Percentiles rank a stretch among this genome's conserved stretches.
phyloP scores from a whole-genome alignment of 345 rosid species.

The Carallia brachiata region DNA sequence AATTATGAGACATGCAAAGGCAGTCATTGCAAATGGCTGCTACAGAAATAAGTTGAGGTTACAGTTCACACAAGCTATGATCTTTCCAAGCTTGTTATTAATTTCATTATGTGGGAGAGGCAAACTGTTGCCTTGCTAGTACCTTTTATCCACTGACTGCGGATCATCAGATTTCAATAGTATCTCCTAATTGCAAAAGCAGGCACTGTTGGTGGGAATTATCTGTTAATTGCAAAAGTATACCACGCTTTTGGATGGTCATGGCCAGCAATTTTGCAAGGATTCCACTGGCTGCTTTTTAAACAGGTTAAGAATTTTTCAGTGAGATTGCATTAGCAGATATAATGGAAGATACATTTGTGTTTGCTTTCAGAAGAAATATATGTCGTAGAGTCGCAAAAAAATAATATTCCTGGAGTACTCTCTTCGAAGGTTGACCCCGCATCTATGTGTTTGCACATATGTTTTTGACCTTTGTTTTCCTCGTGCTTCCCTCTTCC shows the following conservation, averaged over 20 bases:
- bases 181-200: too few species aligned
- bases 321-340: too few species aligned
- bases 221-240: not conserved
- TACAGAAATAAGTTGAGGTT: not conserved
- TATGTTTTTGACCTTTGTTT: not conserved
- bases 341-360: too few species aligned
- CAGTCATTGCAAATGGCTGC: too few species aligned
- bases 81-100: not conserved
- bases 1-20: not conserved
- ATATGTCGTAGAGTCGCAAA: too few species aligned
- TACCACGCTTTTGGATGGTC: not conserved
- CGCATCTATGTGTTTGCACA: not conserved
- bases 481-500: conserved; percentile 6
- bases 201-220: too few species aligned
- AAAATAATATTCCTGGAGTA: not conserved
- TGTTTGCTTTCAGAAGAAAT: too few species aligned
- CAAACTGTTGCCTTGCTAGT: not conserved
- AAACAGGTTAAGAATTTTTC: not conserved
- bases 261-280: not conserved
- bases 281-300: not conserved
- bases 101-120: not conserved
- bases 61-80: not conserved
- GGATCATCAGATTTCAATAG: too few species aligned
- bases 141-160: not conserved
- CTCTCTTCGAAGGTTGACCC: not conserved